Evolutionary conservation across 805 yeast genomes (phyloP).

Genomic region (Candida qinlingensis): DNA sequence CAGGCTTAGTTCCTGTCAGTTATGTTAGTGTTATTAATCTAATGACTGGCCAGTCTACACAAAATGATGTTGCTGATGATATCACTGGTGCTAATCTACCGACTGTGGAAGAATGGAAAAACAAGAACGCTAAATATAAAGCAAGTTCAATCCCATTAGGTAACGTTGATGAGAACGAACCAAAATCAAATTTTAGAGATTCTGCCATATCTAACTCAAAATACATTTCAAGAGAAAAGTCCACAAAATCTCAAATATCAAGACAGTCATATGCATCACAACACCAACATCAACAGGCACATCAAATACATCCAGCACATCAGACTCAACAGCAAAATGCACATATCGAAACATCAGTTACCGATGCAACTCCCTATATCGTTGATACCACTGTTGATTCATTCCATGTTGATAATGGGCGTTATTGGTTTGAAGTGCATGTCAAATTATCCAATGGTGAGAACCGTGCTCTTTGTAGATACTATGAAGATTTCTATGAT

Average conservation of each 20-base stretch:
- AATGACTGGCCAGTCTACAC: conserved; percentile 53
- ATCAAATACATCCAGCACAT: neutral
- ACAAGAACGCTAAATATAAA: conserved; percentile 82
- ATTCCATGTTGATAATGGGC: conserved; percentile 74
- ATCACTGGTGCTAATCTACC: conserved; percentile 72
- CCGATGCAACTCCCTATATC: conserved; percentile 20
- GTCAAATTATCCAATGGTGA: conserved; percentile 67
- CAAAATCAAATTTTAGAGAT: conserved; percentile 2
- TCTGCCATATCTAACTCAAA: conserved; percentile 1
- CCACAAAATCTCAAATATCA: neutral
- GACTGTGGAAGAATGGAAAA: conserved; percentile 94
- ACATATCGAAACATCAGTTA: neutral
- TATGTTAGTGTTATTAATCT: conserved; percentile 85
- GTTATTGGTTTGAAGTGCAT: conserved; percentile 80
- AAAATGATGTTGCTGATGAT: conserved; percentile 48
- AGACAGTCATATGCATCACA: neutral
- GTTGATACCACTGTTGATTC: conserved; percentile 66
- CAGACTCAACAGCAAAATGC: conserved; percentile 12
- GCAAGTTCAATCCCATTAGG: conserved; percentile 81
- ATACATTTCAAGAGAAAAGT: conserved; percentile 4
- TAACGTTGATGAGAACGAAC: conserved; percentile 35
- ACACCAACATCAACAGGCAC: neutral
- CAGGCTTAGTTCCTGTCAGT: conserved; percentile 90
- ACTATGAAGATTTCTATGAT: conserved; percentile 93
- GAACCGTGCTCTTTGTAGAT: conserved; percentile 70